phyloP scores from a whole-genome alignment of 768 basidiomycete species.

The Auricularia heimuer region DNA sequence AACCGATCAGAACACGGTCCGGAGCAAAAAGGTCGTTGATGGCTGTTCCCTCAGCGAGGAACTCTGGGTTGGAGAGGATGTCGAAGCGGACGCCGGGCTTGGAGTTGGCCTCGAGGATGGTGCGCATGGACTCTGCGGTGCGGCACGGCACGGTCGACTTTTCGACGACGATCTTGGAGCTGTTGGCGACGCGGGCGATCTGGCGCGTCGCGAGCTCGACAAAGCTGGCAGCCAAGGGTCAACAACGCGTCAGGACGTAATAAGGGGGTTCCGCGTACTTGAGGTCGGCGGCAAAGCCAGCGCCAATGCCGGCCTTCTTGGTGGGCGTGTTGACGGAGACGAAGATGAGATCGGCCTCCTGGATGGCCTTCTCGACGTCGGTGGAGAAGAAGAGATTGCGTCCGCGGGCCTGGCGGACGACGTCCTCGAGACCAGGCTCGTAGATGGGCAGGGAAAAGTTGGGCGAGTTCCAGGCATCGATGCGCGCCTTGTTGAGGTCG shows the following conservation, averaged over 20 bases:
- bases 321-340: conserved; percentile 98
- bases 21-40: conserved; percentile 80
- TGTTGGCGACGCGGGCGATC: conserved; percentile 83
- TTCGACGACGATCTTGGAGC: conserved; percentile 96
- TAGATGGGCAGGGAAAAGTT: conserved; percentile 88
- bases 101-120: conserved; percentile 97
- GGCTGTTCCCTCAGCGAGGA: conserved; percentile 97
- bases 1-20: conserved; percentile 96
- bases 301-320: conserved; percentile 95
- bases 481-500: conserved; percentile 87
- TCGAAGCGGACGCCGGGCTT: conserved; percentile 86
- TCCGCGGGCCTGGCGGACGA: conserved; percentile 79
- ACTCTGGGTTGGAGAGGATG: conserved; percentile 98
- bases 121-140: conserved; percentile 98
- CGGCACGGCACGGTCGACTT: conserved; percentile 99
- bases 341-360: conserved; percentile 94
- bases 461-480: conserved; percentile 93
- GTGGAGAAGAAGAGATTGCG: conserved; percentile 97
- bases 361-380: conserved; percentile 86
- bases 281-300: conserved; percentile 96
- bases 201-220: conserved; percentile 94
- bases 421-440: conserved; percentile 90
- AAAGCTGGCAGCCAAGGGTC: conserved; percentile 46
- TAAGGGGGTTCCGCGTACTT: conserved; percentile 50
- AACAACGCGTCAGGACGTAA: conserved; percentile 4